These are phyloP conservation scores for Vigna radiata DNA, from an alignment of 306 rosid species.

Conservation along the genomic window DNA sequence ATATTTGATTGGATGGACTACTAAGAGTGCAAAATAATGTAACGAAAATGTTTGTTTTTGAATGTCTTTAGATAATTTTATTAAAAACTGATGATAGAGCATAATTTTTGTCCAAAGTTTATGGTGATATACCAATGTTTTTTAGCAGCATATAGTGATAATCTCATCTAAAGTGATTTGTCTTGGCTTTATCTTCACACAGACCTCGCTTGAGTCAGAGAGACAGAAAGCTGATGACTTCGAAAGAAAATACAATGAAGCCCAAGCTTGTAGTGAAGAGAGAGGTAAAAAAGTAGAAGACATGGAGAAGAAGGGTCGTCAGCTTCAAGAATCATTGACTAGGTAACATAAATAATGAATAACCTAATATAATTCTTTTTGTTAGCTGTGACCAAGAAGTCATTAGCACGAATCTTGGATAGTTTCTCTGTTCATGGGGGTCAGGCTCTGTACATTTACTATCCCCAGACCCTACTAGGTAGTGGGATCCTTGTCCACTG, in stretches of 20 bases:
- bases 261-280: slow-evolving; percentile 61
- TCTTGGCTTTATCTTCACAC: slow-evolving; percentile 50
- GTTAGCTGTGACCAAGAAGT: not conserved
- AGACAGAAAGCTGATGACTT: slow-evolving; percentile 62
- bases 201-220: slow-evolving; percentile 65
- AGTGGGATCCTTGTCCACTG: not conserved
- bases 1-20: not conserved
- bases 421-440: not conserved
- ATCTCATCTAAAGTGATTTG: slow-evolving; percentile 40
- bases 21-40: slow-evolving; percentile 26
- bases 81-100: slow-evolving; percentile 36
- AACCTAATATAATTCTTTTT: slow-evolving; percentile 32
- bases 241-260: slow-evolving; percentile 74
- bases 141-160: slow-evolving; percentile 35
- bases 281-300: slow-evolving; percentile 70
- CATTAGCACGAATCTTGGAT: not conserved
- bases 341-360: slow-evolving; percentile 55
- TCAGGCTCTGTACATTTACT: not conserved
- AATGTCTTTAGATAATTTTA: slow-evolving; percentile 39
- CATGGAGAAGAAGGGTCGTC: slow-evolving; percentile 71
- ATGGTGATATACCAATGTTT: slow-evolving; percentile 39
- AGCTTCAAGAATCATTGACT: slow-evolving; percentile 77
- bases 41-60: slow-evolving; percentile 25
- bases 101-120: slow-evolving; percentile 31
- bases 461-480: slow-evolving; percentile 2